Evolutionary conservation across 2,329 filamentous ascomycete species (phyloP).

Genomic region (Mycogone perniciosa): DNA sequence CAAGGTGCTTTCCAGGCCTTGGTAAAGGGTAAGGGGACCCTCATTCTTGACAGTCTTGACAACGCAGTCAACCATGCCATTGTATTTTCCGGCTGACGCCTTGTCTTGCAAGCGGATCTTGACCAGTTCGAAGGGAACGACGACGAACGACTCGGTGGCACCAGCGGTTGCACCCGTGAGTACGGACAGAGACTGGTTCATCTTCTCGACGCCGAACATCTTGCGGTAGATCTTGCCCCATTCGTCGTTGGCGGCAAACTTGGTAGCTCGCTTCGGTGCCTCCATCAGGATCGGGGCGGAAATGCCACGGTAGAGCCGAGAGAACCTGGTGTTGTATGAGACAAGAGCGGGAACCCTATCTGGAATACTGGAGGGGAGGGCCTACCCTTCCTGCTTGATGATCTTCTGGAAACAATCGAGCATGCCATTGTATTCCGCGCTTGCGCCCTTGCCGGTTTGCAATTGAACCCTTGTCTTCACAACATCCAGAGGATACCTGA

Average conservation of each 20-base stretch:
- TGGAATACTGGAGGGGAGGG: constrained; percentile 7
- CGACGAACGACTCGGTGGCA: constrained; percentile 92
- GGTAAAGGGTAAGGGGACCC: constrained; percentile 84
- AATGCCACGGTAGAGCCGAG: constrained; percentile 92
- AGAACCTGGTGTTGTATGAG: constrained; percentile 53
- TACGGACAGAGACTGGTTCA: constrained; percentile 86
- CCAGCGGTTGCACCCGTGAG: constrained; percentile 92
- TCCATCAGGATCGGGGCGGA: constrained; percentile 96
- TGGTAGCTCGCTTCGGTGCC: constrained; percentile 86
- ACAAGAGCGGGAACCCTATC: background rate
- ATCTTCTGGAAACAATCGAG: constrained; percentile 98
- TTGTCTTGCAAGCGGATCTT: constrained; percentile 98
- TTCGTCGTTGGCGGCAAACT: constrained; percentile 97
- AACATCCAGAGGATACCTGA: constrained; percentile 95
- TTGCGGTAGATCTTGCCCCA: constrained; percentile 95
- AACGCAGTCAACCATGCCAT: constrained; percentile 72
- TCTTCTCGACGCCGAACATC: constrained; percentile 75
- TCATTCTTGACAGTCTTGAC: constrained; percentile 77
- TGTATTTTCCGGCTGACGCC: constrained; percentile 84
- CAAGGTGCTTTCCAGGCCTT: constrained; percentile 91
- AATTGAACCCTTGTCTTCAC: constrained; percentile 97
- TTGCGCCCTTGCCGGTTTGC: constrained; percentile 66
- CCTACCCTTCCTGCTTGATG: constrained; percentile 86
- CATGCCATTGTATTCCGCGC: constrained; percentile 96
- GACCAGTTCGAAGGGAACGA: constrained; percentile 96